Conservation (phyloP, 2,329 filamentous ascomycete genomes). For the Arachnomyces sp. region DNA sequence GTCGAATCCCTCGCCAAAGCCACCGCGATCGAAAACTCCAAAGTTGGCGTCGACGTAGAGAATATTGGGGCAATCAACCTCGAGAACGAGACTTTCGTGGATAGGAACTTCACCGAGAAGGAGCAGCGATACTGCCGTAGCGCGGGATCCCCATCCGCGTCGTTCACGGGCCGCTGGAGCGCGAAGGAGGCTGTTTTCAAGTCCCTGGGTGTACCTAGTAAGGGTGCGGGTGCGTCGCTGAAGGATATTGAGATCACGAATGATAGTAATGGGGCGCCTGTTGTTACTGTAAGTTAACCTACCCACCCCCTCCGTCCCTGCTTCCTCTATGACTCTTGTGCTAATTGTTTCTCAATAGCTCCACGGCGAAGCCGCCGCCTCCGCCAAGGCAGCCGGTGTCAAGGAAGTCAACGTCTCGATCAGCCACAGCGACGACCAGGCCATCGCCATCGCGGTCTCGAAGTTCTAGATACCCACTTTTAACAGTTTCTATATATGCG, state of each 20-base stretch:
- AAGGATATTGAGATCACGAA: slow-evolving; percentile 90
- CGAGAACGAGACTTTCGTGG: slow-evolving; percentile 84
- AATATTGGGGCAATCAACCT: slow-evolving; percentile 81
- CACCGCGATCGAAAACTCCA: slow-evolving; percentile 55
- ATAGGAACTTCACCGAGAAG: slow-evolving; percentile 81
- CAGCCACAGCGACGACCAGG: slow-evolving; percentile 88
- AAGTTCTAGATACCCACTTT: slow-evolving; percentile 49
- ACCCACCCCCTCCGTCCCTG: slow-evolving; percentile 12
- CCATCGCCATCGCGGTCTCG: slow-evolving; percentile 86
- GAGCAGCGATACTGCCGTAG: slow-evolving; percentile 83
- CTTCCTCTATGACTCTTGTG: background rate
- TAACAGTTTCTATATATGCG: too few species aligned
- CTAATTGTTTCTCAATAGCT: slow-evolving; percentile 54
- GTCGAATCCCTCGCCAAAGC: slow-evolving; percentile 68
- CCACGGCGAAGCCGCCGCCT: slow-evolving; percentile 71
- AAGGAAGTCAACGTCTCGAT: slow-evolving; percentile 89
- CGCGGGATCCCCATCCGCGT: slow-evolving; percentile 71
- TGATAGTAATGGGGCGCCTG: slow-evolving; percentile 72
- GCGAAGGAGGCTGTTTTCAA: slow-evolving; percentile 99
- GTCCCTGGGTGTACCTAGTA: slow-evolving; percentile 76
- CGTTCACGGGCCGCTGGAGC: slow-evolving; percentile 91
- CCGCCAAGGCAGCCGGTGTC: slow-evolving; percentile 77
- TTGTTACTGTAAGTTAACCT: slow-evolving; percentile 66
- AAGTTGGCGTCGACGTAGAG: slow-evolving; percentile 91
- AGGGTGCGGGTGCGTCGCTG: slow-evolving; percentile 79